Evolutionary conservation across 75 land plant species (phyloP), one percentile per base, ranked within the genome.

Genomic region (Cryptomeria japonica): DNA sequence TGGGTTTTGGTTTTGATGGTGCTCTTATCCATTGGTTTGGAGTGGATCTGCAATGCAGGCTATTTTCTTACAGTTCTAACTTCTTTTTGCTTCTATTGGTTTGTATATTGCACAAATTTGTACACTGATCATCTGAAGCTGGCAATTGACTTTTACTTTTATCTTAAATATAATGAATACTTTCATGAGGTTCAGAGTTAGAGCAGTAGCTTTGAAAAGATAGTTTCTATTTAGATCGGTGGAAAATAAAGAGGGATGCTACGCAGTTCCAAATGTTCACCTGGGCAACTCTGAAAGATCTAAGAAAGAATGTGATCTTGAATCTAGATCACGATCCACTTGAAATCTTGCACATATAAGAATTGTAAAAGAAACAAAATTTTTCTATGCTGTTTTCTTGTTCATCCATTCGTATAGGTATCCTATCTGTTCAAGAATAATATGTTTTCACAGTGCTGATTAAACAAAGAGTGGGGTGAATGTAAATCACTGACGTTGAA

Each of bases 11-110:
- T 75, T 75, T 44, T 28, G 83, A 42, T 42, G 42, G 47, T 39
- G n/a, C 83, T 80, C 32, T 82, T 44, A 25, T 82, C 84, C 84
- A 82, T 22, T 82, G 15, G 53, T 82, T 28, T 82, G 84, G 84
- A 46, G 46, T 82, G 32, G 84, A 82, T 82, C 5, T 82, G 51
- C 51, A 28, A 46, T 82, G 49, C 84, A 79, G 84, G 53, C 49
- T 82, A 46, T 82, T 82, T 82, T 82, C 84, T 82, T 82, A 38
- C 32, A 25, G 42, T n/a, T 53, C 14, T 14, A 51, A 51, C 55
- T 51, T 51, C 38, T 86, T 86, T 42, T 56, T 86, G 25, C 76
- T 72, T 86, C 37, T 56, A 80, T 53, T 70, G 77, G 77, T 34
- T 64, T 75, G 38, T 32, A 75, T 32, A 34, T 75, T 75, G 77